Evolutionary conservation across 345 rosid genomes (phyloP).

Genomic region (Schrenkiella parvula): DNA sequence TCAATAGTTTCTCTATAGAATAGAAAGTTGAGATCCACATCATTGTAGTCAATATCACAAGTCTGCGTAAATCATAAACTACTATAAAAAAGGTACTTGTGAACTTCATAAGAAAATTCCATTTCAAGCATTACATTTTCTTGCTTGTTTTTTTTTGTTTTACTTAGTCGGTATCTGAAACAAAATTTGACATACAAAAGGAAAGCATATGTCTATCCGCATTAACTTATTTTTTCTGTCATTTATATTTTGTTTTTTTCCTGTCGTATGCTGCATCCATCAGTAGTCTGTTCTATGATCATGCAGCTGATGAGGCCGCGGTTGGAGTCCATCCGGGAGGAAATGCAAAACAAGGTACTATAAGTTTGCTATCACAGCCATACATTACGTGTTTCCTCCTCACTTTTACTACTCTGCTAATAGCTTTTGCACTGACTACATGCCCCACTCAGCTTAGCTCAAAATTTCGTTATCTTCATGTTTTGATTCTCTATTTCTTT

Average conservation of each 20-base stretch:
- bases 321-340: conserved; percentile 56
- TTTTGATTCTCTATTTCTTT: neutral
- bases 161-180: neutral
- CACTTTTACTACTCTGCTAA: neutral
- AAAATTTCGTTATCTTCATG: neutral
- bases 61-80: neutral
- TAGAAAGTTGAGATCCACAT: neutral
- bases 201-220: conserved; percentile 3
- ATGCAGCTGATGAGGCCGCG: conserved; percentile 69
- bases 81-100: neutral
- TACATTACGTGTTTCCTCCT: neutral
- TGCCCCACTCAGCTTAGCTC: neutral
- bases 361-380: conserved; percentile 9
- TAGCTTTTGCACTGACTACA: conserved; percentile 2
- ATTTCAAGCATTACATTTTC: neutral
- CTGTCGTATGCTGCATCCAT: conserved; percentile 3
- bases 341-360: conserved; percentile 51
- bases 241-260: neutral
- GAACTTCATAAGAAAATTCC: neutral
- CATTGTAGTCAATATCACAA: neutral
- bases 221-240: neutral
- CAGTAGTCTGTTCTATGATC: conserved; percentile 23
- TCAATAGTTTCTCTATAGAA: neutral
- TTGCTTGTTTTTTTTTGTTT: neutral
- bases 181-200: neutral